Percentiles rank a stretch among this genome's conserved stretches.
phyloP scores from a whole-genome alignment of 2,329 filamentous ascomycete species.

The Beauveria australis region DNA sequence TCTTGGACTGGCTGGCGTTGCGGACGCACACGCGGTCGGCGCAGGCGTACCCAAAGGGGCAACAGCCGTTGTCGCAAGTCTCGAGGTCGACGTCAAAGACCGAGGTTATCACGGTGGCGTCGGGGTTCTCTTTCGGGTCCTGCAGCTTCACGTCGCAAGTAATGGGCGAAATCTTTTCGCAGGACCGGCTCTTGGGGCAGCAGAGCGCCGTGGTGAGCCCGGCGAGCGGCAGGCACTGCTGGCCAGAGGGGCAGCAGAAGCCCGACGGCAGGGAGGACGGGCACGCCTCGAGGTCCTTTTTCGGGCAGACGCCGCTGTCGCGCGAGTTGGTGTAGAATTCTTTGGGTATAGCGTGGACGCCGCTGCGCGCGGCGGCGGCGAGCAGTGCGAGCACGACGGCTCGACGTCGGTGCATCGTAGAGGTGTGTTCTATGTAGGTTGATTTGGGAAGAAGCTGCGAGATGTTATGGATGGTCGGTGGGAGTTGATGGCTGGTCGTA shows the following conservation, averaged over 20 bases:
- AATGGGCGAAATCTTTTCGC: constrained; percentile 54
- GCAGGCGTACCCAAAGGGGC: constrained; percentile 66
- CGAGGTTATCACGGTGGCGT: constrained; percentile 58
- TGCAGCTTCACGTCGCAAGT: constrained; percentile 56
- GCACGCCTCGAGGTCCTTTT: neutral
- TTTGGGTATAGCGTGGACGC: neutral
- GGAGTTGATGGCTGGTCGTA: too few species aligned
- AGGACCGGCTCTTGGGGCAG: constrained; percentile 53
- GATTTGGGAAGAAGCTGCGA: neutral
- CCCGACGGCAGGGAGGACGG: neutral
- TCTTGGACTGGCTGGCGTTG: constrained; percentile 41
- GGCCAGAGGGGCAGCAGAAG: constrained; percentile 52
- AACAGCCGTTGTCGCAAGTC: constrained; percentile 56
- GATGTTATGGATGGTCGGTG: neutral
- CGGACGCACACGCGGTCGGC: constrained; percentile 38
- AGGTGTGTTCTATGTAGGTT: neutral
- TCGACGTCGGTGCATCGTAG: neutral
- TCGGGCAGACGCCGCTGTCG: neutral
- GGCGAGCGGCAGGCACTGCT: constrained; percentile 53
- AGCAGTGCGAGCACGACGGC: neutral
- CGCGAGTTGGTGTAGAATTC: neutral
- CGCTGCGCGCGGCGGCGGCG: neutral
- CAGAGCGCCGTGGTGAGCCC: constrained; percentile 61
- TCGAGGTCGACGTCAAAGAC: constrained; percentile 47
- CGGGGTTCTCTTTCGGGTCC: constrained; percentile 47